Conservation (phyloP, 164 flowering plant species). For the Euptelea pleiosperma region DNA sequence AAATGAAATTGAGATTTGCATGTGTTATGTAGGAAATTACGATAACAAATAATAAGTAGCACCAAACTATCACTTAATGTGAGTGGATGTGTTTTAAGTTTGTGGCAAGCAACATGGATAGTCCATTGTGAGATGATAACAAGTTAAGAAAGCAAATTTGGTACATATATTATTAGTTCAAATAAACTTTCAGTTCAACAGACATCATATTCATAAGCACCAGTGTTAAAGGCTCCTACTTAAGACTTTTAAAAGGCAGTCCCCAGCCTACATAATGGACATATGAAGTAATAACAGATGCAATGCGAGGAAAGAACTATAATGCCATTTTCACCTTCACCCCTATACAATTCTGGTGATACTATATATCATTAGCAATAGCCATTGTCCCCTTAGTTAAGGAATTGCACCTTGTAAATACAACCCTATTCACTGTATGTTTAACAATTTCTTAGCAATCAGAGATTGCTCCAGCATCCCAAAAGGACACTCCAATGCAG, state of each 20-base stretch:
- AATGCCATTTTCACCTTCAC: constrained; percentile 2
- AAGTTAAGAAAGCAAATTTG: neutral
- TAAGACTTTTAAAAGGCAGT: too few relatives aligned
- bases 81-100: too few relatives aligned
- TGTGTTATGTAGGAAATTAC: too few relatives aligned
- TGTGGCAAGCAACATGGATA: too few relatives aligned
- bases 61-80: too few relatives aligned
- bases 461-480: constrained; percentile 24
- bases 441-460: constrained; percentile 14
- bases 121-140: neutral
- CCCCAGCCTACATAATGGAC: constrained; percentile 1
- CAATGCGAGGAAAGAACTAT: constrained; percentile 1
- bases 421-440: constrained; percentile 4
- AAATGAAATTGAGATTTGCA: too few relatives aligned
- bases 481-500: constrained; percentile 15
- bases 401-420: constrained; percentile 12
- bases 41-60: too few relatives aligned
- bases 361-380: constrained; percentile 6
- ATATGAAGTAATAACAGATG: neutral
- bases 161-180: neutral
- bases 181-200: constrained; percentile 1
- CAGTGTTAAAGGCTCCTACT: neutral
- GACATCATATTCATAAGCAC: neutral
- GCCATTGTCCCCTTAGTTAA: constrained; percentile 5
- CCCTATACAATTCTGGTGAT: constrained; percentile 21